These are phyloP conservation scores for Microcera coccophila DNA, from an alignment of 2,329 filamentous ascomycete species.

Conservation along the genomic window DNA sequence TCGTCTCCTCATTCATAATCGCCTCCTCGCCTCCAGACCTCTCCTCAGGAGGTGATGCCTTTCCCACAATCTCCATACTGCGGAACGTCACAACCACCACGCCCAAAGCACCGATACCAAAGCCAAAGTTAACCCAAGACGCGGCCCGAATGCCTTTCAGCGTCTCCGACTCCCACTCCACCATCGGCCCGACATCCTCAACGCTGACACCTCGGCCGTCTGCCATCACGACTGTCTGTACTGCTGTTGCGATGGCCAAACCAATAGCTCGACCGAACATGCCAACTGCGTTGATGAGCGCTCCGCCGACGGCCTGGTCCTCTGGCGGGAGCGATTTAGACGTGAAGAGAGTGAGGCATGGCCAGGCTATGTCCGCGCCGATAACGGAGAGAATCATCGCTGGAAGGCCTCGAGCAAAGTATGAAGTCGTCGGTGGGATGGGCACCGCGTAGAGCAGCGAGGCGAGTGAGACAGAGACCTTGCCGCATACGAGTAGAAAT, in stretches of 20 bases:
- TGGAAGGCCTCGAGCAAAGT: constrained; percentile 64
- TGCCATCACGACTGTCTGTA: constrained; percentile 61
- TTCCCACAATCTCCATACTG: constrained; percentile 51
- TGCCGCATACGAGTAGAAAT: constrained; percentile 56
- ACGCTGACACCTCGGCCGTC: constrained; percentile 42
- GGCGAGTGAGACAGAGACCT: constrained; percentile 50
- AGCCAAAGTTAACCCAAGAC: constrained; percentile 50
- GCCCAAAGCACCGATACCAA: constrained; percentile 40
- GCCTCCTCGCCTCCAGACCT: constrained; percentile 17
- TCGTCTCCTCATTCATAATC: constrained; percentile 18
- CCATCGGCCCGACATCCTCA: constrained; percentile 40
- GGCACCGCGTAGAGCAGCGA: constrained; percentile 61
- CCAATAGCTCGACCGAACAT: constrained; percentile 64
- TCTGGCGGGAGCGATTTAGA: constrained; percentile 58
- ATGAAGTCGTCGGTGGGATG: constrained; percentile 56
- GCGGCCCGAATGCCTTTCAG: constrained; percentile 47
- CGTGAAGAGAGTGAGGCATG: constrained; percentile 62
- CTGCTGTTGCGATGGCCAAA: constrained; percentile 60
- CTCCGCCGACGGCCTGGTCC: constrained; percentile 65
- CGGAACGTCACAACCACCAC: constrained; percentile 48
- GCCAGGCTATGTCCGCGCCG: constrained; percentile 64
- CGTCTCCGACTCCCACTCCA: constrained; percentile 43
- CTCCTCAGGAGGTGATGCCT: constrained; percentile 23
- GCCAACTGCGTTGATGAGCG: constrained; percentile 62
- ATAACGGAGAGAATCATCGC: constrained; percentile 64